Evolutionary conservation across 768 basidiomycete species (phyloP), one percentile per base, ranked within the genome.

Genomic region (Termitomyces sp.): DNA sequence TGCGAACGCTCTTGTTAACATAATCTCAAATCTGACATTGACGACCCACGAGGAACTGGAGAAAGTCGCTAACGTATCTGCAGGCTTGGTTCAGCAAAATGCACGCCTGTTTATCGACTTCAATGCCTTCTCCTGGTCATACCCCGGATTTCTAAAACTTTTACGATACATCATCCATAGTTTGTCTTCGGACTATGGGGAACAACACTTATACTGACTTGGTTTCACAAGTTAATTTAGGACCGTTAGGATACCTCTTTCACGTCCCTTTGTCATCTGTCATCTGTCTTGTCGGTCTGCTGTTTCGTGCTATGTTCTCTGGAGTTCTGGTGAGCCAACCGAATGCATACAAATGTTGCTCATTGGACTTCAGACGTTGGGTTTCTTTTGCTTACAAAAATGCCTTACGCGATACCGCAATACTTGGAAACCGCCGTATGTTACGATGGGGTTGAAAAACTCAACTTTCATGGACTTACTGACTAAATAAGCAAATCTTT

Each of bases 51-150:
- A 62, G 16, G 80, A 82, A 60, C 67, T 85, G 38, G 70, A 74
- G 54, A 74, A 72, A 57, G 77, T 86, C 54, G 81, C 79, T 49
- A 72, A 66, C 20, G 51, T 38, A 13, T 79, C 83, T 22, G 73
- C 77, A 3, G 61, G 58, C 16, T 63, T 69, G 7, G 61, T 79
- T 22, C 69, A 69, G 36, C 66, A 70, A 48, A 66, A 54, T 49
- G 20, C 66, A 6, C 59, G 80, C 44, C 59, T 54, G 49, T 63
- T 56, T 24, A 26, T 30, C 12, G 28, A 59, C 28, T 35, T 43
- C 28, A 38, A 32, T 22, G 30, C 49, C 26, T 13, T 57, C 14
- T 58, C 55, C 22, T 61, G 59, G 61, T 22, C 58, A 14, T 33
- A 48, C 24, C 12, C 14, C 16, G 30, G 33, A 33, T 28, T 62